Evolutionary conservation across 371 early-diverging fungal genomes (phyloP).

Genomic region (Mucor piriformis): DNA sequence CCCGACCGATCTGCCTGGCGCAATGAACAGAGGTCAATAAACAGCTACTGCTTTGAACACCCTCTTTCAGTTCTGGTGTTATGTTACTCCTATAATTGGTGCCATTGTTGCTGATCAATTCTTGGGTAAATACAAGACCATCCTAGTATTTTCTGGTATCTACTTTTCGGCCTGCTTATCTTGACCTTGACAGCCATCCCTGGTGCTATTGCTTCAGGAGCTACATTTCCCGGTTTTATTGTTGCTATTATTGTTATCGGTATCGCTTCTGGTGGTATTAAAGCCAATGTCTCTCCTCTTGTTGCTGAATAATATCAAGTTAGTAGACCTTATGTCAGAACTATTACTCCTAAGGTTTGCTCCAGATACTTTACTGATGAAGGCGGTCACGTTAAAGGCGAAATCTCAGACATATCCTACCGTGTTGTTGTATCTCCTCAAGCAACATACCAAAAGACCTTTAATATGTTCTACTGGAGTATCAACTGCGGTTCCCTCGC

Average conservation of each 20-base stretch:
- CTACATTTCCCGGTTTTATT: slow-evolving; percentile 69
- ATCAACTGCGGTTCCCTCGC: slow-evolving; percentile 70
- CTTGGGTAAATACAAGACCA: slow-evolving; percentile 85
- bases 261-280: slow-evolving; percentile 59
- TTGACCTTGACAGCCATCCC: slow-evolving; percentile 66
- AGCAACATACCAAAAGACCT: slow-evolving; percentile 53
- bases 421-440: slow-evolving; percentile 56
- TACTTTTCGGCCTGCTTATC: slow-evolving; percentile 78
- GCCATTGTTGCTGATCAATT: slow-evolving; percentile 83
- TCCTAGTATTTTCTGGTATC: slow-evolving; percentile 63
- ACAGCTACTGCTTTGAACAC: slow-evolving; percentile 71
- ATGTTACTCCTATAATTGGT: slow-evolving; percentile 80
- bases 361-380: slow-evolving; percentile 44
- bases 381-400: slow-evolving; percentile 20
- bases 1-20: slow-evolving; percentile 50
- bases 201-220: slow-evolving; percentile 52
- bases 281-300: slow-evolving; percentile 51
- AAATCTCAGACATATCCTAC: slow-evolving; percentile 8
- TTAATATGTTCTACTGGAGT: slow-evolving; percentile 77
- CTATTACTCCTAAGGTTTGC: slow-evolving; percentile 42
- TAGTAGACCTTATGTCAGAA: slow-evolving; percentile 35
- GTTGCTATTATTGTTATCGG: slow-evolving; percentile 75
- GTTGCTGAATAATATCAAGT: slow-evolving; percentile 50
- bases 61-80: slow-evolving; percentile 81
- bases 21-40: slow-evolving; percentile 48